Base-by-base conservation (phyloP, 768 basidiomycete genomes). In the Hygrocybe coccinea region DNA sequence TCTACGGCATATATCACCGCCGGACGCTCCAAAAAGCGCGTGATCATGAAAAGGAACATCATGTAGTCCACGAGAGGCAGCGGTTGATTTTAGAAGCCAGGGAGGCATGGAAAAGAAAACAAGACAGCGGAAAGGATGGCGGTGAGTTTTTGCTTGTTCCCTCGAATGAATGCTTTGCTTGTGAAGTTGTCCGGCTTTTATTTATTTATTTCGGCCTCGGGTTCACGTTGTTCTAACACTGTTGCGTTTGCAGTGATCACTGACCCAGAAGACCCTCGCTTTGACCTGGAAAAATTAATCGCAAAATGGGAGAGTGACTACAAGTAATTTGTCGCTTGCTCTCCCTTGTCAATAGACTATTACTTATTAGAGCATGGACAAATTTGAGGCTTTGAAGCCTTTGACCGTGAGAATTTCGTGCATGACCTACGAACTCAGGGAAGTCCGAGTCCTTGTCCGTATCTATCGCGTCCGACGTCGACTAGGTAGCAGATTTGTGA, bases 191-290 rank as follows among this genome's bases (percentile, higher is more conserved):
- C 7, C 22, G 11, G 17, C n/a, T 46, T n/a, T 12, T 46, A 46
- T 24, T 21, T n/a, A n/a, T n/a, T 4, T 11, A 2, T 19, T n/a
- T 22, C 22, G 38, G 3, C 14, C 38, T 19, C 4, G 41, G 48
- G 48, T 54, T 21, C 50, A 55, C 50, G 44, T 19, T 37, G 11
- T 21, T 12, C 61, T 62, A 37, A 64, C 56, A 7, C 35, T 24
- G n/a, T n/a, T n/a, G n/a, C 38, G 45, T 52, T 37, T 71, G 29
- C 34, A 95, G 94, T 95, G 62, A 77, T 97, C 61, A 88, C 92
- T 60, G 85, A 99, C 78, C 91, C 94, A 39, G 95, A 97, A 64
- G 86, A 97, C 73, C 92, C 95, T 52, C 84, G 82, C 60, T 99
- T 97, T 74, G 94, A 97, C 79, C 78, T 97, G 69, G 95, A 98